A percentile compares a stretch with the other conserved stretches of the same genome.
These are phyloP conservation scores for Schizonepeta tenuifolia DNA, from an alignment of 257 asterid species.

Conservation along the genomic window DNA sequence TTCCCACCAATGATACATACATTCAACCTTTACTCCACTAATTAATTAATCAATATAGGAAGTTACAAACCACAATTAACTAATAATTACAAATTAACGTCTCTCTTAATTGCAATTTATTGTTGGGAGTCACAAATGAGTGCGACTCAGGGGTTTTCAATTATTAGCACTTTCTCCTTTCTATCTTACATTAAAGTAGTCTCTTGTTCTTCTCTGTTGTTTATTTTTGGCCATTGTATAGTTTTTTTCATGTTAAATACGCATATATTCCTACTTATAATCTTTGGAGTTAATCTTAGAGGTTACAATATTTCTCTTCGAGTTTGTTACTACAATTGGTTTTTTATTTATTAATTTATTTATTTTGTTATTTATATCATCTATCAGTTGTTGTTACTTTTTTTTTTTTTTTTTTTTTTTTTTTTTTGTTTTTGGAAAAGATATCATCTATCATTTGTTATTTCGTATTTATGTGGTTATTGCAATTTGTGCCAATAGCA, in stretches of 20 bases:
- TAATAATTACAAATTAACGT: constrained; percentile 25
- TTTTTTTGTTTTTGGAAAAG: too few species aligned
- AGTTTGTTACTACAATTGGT: too few species aligned
- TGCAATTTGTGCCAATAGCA: neutral
- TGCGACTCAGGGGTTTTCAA: neutral
- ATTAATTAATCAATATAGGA: constrained; percentile 30
- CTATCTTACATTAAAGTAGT: neutral
- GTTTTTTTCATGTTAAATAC: neutral
- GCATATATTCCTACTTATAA: neutral
- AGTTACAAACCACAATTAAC: constrained; percentile 26
- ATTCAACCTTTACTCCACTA: constrained; percentile 8
- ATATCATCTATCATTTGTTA: too few species aligned
- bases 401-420: too few species aligned
- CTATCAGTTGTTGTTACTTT: too few species aligned
- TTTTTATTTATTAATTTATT: too few species aligned
- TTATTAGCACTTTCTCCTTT: neutral
- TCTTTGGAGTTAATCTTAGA: neutral
- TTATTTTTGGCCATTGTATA: neutral
- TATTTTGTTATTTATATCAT: too few species aligned
- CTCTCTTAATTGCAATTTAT: constrained; percentile 5
- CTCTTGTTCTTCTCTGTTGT: neutral
- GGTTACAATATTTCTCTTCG: neutral
- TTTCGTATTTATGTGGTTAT: neutral
- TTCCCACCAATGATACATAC: constrained; percentile 28
- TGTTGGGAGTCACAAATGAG: neutral